A percentile compares a stretch with the other conserved stretches of the same genome.
Evolutionary conservation across 257 asterid genomes (phyloP).

Genomic region (Gardenia jasminoides): DNA sequence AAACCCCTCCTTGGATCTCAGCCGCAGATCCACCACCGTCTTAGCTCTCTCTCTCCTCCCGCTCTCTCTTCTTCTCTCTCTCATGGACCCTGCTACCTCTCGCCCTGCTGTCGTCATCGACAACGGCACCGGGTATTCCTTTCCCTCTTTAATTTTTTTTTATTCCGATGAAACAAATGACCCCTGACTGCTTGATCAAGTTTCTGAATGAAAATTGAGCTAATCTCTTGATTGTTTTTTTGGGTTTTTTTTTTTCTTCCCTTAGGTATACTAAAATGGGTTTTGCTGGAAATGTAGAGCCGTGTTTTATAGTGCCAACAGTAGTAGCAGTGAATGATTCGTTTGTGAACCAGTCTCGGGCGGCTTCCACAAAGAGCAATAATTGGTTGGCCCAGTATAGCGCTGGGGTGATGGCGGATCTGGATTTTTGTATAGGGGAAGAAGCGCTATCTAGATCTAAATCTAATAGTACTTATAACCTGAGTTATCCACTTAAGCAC

Average conservation of each 20-base stretch:
- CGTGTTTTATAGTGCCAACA: conserved; percentile 78
- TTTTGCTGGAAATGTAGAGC: conserved; percentile 97
- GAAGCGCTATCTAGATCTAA: conserved; percentile 81
- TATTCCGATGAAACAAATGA: background rate
- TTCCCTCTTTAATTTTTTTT: background rate
- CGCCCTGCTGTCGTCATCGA: conserved; percentile 94
- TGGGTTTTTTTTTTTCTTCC: conserved; percentile 1
- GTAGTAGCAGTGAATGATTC: conserved; percentile 82
- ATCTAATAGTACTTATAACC: conserved; percentile 52
- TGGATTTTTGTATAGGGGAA: conserved; percentile 85
- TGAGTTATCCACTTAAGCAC: conserved; percentile 77
- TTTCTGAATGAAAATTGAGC: conserved; percentile 20
- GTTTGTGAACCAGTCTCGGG: conserved; percentile 67
- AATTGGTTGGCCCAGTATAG: conserved; percentile 80
- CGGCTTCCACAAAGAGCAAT: conserved; percentile 54
- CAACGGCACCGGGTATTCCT: conserved; percentile 80
- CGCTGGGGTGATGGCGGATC: conserved; percentile 99
- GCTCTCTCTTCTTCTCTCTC: conserved; percentile 13
- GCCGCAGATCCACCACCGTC: conserved; percentile 37
- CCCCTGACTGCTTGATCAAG: conserved; percentile 31
- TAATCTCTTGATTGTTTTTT: background rate
- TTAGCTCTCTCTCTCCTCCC: background rate
- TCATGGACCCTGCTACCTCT: conserved; percentile 79
- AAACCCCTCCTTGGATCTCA: conserved; percentile 50
- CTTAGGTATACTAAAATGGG: conserved; percentile 90